Conservation (phyloP, 2,329 filamentous ascomycete species). For the Fusarium anthophilum region DNA sequence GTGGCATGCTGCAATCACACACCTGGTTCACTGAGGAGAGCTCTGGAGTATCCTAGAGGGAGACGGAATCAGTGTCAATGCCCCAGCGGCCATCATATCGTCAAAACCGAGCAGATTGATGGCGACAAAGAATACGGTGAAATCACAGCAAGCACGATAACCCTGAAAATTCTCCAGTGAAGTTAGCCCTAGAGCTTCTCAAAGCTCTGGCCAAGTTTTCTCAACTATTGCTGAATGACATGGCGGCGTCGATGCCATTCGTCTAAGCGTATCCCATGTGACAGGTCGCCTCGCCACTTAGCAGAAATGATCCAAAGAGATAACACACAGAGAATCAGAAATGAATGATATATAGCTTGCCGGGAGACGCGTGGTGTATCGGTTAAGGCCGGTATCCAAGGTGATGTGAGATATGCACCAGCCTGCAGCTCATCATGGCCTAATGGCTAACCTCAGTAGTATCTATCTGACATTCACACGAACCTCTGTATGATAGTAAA, state of each 20-base stretch:
- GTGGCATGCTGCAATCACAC: slow-evolving; percentile 10
- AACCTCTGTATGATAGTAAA: not conserved
- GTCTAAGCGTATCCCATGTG: slow-evolving; percentile 3
- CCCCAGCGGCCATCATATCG: not conserved
- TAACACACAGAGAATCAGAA: not conserved
- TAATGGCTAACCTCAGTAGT: not conserved
- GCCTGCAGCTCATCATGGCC: not conserved
- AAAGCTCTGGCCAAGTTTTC: not conserved
- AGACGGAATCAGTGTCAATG: not conserved
- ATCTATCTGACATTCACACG: not conserved
- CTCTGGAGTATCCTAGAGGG: not conserved
- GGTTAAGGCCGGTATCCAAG: not conserved
- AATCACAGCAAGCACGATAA: not conserved
- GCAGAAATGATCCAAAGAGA: not conserved
- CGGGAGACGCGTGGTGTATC: slow-evolving; percentile 8
- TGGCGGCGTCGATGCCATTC: not conserved
- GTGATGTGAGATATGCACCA: not conserved
- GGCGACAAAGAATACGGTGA: not conserved
- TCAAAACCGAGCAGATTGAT: not conserved
- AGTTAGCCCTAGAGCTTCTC: not conserved
- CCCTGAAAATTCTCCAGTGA: not conserved
- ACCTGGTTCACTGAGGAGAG: not conserved
- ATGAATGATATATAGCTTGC: slow-evolving; percentile 2
- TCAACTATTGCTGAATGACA: not conserved
- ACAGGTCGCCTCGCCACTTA: slow-evolving; percentile 29